Base-by-base conservation (phyloP, 2,329 filamentous ascomycete genomes). In the Ophiobolus disseminans region DNA sequence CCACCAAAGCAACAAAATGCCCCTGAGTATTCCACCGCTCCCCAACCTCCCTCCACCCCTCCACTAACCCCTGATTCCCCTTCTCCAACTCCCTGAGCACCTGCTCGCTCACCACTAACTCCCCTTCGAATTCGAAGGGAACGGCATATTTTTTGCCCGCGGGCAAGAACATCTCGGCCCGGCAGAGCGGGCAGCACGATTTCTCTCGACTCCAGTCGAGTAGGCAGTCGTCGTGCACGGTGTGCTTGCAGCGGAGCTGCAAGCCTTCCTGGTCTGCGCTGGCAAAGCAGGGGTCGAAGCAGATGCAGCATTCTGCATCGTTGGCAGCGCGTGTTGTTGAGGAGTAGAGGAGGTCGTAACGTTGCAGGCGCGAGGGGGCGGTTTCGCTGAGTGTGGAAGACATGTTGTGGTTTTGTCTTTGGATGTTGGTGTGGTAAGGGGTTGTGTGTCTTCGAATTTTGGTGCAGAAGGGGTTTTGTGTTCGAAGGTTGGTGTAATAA, bases 231-330 rank as follows among this genome's bases (percentile, higher is more conserved):
- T 23, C 7, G 36, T 45, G 46, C 21, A 21, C 25, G 13, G 23
- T 8, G 39, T 41, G 37, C 17, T 23, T n/a, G 45, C 38, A 48
- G 19, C 19, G n/a, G n/a, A n/a, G n/a, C n/a, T n/a, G n/a, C n/a
- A n/a, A n/a, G n/a, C n/a, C n/a, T n/a, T n/a, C n/a, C n/a, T n/a
- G n/a, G n/a, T n/a, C n/a, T n/a, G n/a, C n/a, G n/a, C n/a, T n/a
- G n/a, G n/a, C n/a, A n/a, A n/a, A n/a, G n/a, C n/a, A n/a, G n/a
- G n/a, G n/a, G n/a, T n/a, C n/a, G n/a, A n/a, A n/a, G n/a, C n/a
- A n/a, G n/a, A n/a, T n/a, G n/a, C n/a, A n/a, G n/a, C n/a, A n/a
- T n/a, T n/a, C n/a, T n/a, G n/a, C n/a, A n/a, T n/a, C n/a, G n/a
- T n/a, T n/a, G n/a, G n/a, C n/a, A n/a, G n/a, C n/a, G n/a, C n/a